phyloP scores from a whole-genome alignment of 352 stramenopile genomes.

The Achlya hypogyna region DNA sequence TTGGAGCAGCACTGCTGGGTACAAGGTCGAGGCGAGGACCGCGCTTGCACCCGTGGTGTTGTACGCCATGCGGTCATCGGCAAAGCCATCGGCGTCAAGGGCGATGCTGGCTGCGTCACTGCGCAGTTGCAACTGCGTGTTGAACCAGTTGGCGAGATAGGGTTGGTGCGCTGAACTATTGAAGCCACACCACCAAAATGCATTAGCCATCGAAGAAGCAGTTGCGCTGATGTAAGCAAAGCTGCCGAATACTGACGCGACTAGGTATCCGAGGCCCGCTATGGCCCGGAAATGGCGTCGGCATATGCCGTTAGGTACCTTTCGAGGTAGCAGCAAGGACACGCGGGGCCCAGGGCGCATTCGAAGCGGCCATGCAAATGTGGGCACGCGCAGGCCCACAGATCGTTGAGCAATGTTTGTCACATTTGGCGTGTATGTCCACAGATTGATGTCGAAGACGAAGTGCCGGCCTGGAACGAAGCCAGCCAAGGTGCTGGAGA shows the following conservation, averaged over 20 bases:
- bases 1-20: not conserved
- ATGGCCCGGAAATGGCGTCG: not conserved
- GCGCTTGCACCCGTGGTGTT: too few relatives aligned
- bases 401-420: not conserved
- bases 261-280: not conserved
- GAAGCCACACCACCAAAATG: not conserved
- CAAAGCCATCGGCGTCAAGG: too few relatives aligned
- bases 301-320: not conserved
- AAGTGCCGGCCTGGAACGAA: not conserved
- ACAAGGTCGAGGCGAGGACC: too few relatives aligned
- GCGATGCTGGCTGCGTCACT: too few relatives aligned
- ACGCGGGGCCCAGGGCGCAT: not conserved
- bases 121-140: not conserved
- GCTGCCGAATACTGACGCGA: not conserved
- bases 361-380: not conserved
- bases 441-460: constrained; percentile 1
- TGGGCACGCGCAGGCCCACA: not conserved
- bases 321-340: not conserved
- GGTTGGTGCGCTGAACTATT: not conserved
- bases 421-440: not conserved
- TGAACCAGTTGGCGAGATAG: not conserved
- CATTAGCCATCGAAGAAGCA: not conserved
- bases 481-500: not conserved
- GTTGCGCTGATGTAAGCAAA: constrained; percentile 3
- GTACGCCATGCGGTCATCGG: too few relatives aligned